These are phyloP conservation scores for Aspergillus conjunctus DNA, from an alignment of 495 filamentous ascomycete genomes.

Conservation along the genomic window DNA sequence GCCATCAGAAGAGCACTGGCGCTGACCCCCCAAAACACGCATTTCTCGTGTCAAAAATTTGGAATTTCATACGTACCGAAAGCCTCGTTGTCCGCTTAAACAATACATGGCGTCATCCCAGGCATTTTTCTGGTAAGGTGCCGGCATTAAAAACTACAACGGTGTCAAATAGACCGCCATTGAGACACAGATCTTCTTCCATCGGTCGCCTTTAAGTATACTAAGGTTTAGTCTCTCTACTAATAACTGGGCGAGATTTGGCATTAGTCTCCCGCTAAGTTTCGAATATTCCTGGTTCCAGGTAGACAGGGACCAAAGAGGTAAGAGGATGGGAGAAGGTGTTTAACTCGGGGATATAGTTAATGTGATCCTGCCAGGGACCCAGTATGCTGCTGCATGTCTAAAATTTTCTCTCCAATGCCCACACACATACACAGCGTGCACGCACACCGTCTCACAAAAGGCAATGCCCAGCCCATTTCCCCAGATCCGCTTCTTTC, in stretches of 20 bases:
- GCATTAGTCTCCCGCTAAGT: constrained; percentile 1
- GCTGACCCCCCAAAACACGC: not conserved
- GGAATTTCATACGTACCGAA: not conserved
- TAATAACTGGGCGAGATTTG: not conserved
- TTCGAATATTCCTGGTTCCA: constrained; percentile 5
- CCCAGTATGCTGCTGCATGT: constrained; percentile 22
- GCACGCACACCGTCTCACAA: constrained; percentile 28
- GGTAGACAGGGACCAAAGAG: not conserved
- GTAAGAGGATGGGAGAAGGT: not conserved
- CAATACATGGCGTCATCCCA: not conserved
- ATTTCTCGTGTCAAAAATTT: not conserved
- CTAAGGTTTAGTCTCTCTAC: constrained; percentile 4
- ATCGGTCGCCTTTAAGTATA: constrained; percentile 4
- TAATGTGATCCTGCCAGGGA: constrained; percentile 26
- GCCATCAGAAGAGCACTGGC: not conserved
- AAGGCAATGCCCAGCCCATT: constrained; percentile 21
- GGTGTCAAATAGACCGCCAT: not conserved
- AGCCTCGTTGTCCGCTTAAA: not conserved
- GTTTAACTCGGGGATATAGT: constrained; percentile 19
- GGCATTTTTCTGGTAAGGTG: not conserved
- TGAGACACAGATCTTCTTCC: not conserved
- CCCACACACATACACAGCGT: constrained; percentile 28
- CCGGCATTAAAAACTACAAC: not conserved
- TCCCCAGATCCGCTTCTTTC: constrained; percentile 26
- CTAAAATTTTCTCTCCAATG: constrained; percentile 24